phyloP scores from a whole-genome alignment of 179 eudicot genomes.

The Vitellaria paradoxa region DNA sequence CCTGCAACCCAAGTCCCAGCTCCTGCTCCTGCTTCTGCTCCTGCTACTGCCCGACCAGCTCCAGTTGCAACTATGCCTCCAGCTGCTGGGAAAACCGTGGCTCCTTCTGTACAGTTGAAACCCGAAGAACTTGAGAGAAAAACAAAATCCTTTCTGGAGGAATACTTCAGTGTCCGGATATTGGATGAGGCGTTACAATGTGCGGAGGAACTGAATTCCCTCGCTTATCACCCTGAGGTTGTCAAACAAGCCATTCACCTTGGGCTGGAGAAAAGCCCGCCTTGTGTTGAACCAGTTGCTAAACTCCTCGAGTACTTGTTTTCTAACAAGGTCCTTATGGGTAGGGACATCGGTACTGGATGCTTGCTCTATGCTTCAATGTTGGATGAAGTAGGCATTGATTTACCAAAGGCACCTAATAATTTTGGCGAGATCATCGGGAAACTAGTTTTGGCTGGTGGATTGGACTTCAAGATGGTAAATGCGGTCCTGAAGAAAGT shows the following conservation, averaged over 20 bases:
- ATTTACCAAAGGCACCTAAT: slow-evolving; percentile 20
- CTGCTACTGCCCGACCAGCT: slow-evolving; percentile 28
- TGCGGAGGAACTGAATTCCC: slow-evolving; percentile 60
- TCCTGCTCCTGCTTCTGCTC: no score
- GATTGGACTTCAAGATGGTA: no score
- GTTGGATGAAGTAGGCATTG: slow-evolving; percentile 72
- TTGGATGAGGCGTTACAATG: slow-evolving; percentile 69
- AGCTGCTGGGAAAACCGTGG: slow-evolving; percentile 13
- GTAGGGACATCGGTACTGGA: slow-evolving; percentile 38
- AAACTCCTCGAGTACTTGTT: slow-evolving; percentile 57
- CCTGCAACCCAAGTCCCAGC: slow-evolving; percentile 24
- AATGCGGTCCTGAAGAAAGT: no score
- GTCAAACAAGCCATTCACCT: slow-evolving; percentile 64
- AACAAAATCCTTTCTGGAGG: slow-evolving; percentile 39
- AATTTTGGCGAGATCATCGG: no score
- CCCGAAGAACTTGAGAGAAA: slow-evolving; percentile 53
- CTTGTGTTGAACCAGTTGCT: no score
- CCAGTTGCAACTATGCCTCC: slow-evolving; percentile 23
- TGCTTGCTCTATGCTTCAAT: slow-evolving; percentile 50
- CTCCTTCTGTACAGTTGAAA: slow-evolving; percentile 12
- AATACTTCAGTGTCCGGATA: no score
- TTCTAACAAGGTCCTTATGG: slow-evolving; percentile 42
- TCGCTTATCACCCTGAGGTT: slow-evolving; percentile 51
- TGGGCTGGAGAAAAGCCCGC: slow-evolving; percentile 39
- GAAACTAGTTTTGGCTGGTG: no score